These are phyloP conservation scores for Ganoderma resinaceum DNA, from an alignment of 1,284 basidiomycete genomes.

Conservation along the genomic window DNA sequence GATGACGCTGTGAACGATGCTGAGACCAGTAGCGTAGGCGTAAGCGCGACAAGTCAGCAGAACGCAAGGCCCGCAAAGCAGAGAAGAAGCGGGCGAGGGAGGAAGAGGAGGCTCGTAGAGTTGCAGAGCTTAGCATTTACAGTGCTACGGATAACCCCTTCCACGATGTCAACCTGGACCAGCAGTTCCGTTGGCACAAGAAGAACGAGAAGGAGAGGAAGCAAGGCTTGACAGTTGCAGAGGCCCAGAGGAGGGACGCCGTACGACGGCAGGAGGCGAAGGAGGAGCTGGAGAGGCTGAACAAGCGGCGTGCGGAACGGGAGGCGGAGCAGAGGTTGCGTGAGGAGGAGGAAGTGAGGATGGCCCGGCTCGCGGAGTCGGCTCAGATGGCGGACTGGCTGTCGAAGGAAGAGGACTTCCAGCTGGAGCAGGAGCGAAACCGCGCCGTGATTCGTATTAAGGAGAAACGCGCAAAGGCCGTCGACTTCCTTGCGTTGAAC, in stretches of 20 bases:
- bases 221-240: constrained; percentile 81
- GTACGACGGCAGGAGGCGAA: constrained; percentile 88
- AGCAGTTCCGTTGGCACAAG: constrained; percentile 99
- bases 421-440: constrained; percentile 91
- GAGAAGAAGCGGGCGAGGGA: constrained; percentile 84
- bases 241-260: constrained; percentile 84
- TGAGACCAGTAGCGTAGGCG: constrained; percentile 52
- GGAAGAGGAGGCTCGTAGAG: constrained; percentile 86
- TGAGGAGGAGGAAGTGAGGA: constrained; percentile 92
- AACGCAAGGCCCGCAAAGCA: constrained; percentile 79
- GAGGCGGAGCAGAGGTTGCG: constrained; percentile 88
- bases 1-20: not conserved
- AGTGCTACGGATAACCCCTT: constrained; percentile 97
- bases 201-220: constrained; percentile 97
- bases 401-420: constrained; percentile 96
- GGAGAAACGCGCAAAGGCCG: constrained; percentile 95
- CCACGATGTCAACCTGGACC: constrained; percentile 94
- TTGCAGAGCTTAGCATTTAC: constrained; percentile 92
- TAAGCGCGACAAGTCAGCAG: constrained; percentile 83
- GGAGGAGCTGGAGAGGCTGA: constrained; percentile 94
- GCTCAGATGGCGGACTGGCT: constrained; percentile 99
- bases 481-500: constrained; percentile 94
- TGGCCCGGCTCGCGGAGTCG: constrained; percentile 90
- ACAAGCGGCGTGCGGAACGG: constrained; percentile 88
- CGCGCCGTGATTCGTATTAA: constrained; percentile 94